Conservation (phyloP, 2,329 filamentous ascomycete genomes). For the Fusarium redolens region DNA sequence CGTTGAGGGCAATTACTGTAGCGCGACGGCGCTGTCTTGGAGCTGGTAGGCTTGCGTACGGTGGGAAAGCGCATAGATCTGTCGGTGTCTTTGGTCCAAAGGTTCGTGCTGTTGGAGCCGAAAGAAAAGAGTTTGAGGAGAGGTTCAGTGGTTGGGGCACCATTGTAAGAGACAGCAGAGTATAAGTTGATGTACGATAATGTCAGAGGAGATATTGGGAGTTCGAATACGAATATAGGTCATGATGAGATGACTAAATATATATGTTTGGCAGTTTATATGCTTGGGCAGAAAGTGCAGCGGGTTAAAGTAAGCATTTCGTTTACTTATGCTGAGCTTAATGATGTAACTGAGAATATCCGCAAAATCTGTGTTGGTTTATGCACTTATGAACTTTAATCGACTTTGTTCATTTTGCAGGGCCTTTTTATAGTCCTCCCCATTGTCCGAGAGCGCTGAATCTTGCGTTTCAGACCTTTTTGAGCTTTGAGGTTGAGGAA, state of each 20-base stretch:
- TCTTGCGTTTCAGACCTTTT: not conserved
- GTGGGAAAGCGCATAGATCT: accelerated
- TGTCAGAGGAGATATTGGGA: accelerated
- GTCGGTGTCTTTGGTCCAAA: not conserved
- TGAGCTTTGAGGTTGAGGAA: not conserved
- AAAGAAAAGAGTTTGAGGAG: accelerated
- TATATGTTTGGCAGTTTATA: not conserved
- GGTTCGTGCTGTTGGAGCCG: not conserved
- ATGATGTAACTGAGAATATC: not conserved
- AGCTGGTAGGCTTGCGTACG: not conserved
- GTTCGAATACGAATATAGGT: accelerated
- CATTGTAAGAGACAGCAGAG: not conserved
- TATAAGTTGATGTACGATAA: accelerated
- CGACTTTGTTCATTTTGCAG: not conserved
- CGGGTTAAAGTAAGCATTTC: not conserved
- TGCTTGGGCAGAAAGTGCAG: not conserved
- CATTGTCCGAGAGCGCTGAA: not conserved
- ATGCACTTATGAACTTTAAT: not conserved
- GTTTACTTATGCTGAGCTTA: not conserved
- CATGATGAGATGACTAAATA: not conserved
- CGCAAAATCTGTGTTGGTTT: accelerated
- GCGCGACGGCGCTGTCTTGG: not conserved
- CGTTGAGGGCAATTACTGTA: accelerated
- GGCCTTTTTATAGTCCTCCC: not conserved
- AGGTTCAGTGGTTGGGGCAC: not conserved